phyloP scores from a whole-genome alignment of 805 yeast genomes.

The Kodamaea fukazawae region DNA sequence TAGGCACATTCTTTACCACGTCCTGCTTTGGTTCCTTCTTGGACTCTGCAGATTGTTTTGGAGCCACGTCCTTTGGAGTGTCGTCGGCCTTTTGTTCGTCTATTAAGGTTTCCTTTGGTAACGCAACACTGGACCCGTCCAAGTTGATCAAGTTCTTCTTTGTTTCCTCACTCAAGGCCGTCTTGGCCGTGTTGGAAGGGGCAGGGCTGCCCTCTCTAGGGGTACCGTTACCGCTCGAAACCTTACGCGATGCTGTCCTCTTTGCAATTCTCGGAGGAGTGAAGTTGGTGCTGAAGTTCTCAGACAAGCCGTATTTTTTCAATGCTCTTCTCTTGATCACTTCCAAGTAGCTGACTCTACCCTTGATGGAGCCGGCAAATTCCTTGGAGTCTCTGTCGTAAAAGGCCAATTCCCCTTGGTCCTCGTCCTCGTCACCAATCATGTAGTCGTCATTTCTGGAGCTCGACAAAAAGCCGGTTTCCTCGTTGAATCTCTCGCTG shows the following conservation, averaged over 20 bases:
- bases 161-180: constrained; percentile 12
- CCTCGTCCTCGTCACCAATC: constrained; percentile 47
- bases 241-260: constrained; percentile 9
- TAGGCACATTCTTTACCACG: constrained; percentile 6
- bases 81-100: constrained; percentile 19
- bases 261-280: constrained; percentile 28
- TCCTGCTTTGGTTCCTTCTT: constrained; percentile 5
- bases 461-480: constrained; percentile 37
- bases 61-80: constrained; percentile 5
- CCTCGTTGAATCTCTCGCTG: constrained; percentile 26
- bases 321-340: constrained; percentile 42
- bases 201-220: constrained; percentile 15
- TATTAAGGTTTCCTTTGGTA: constrained; percentile 44
- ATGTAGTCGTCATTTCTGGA: constrained; percentile 39
- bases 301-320: constrained; percentile 38
- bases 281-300: constrained; percentile 36
- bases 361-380: constrained; percentile 27
- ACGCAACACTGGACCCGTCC: constrained; percentile 27
- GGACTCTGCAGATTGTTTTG: too few species aligned
- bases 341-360: constrained; percentile 37
- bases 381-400: constrained; percentile 37
- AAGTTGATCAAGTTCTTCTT: constrained; percentile 23
- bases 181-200: constrained; percentile 3
- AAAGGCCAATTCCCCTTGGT: constrained; percentile 40
- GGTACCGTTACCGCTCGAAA: constrained; percentile 10